Percentiles rank a stretch among this genome's conserved stretches.
Conservation (phyloP, 345 rosid species). For the Camelina laxa region DNA sequence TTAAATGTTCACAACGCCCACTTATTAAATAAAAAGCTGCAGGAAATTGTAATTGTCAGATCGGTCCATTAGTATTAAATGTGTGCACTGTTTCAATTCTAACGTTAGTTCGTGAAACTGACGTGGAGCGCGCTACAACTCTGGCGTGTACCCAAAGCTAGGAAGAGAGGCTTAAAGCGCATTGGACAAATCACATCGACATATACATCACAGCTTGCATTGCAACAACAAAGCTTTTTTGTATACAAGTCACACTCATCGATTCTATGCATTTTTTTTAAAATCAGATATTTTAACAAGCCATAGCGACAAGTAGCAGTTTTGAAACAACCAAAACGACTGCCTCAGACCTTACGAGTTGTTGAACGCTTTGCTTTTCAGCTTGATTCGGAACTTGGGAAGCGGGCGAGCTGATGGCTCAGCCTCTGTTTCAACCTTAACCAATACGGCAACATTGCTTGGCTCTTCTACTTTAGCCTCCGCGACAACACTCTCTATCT, state of each 20-base stretch:
- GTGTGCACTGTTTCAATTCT: not conserved
- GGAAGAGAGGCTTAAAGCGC: not conserved
- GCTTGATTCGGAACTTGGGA: constrained; percentile 69
- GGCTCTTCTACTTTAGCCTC: constrained; percentile 54
- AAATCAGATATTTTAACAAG: not conserved
- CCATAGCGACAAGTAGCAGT: not conserved
- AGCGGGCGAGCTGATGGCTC: constrained; percentile 59
- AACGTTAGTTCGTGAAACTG: constrained; percentile 20
- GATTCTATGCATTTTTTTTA: constrained; percentile 20
- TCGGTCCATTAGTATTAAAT: not conserved
- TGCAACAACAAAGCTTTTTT: not conserved
- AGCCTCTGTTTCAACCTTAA: constrained; percentile 51
- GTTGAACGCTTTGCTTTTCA: constrained; percentile 66
- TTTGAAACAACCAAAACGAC: not conserved
- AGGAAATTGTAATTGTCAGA: not conserved
- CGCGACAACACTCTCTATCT: constrained; percentile 35
- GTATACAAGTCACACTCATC: not conserved
- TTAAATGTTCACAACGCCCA: not conserved
- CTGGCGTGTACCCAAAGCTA: constrained; percentile 20
- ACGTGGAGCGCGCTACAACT: constrained; percentile 32
- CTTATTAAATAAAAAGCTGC: not conserved
- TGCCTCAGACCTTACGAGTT: not conserved
- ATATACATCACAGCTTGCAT: not conserved
- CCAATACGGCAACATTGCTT: constrained; percentile 45
- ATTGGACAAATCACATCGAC: constrained; percentile 11